Conservation (phyloP, 768 basidiomycete species). For the Galerina marginata region DNA sequence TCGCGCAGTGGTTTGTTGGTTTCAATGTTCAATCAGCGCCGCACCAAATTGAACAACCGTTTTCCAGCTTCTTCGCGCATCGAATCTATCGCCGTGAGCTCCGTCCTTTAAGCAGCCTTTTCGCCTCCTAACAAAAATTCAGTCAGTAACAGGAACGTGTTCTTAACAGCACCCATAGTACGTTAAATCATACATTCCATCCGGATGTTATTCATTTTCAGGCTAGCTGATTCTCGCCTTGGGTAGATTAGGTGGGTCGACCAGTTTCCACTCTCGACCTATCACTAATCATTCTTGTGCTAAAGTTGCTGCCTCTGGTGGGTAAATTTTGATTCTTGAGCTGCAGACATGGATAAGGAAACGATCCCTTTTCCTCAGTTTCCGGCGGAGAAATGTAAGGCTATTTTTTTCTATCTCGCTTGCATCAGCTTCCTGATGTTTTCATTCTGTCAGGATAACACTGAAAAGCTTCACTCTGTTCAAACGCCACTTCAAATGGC, state of each 20-base stretch:
- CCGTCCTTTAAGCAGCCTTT: no score
- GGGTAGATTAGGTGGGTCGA: slow-evolving; percentile 1
- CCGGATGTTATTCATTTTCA: background rate
- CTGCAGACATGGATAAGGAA: background rate
- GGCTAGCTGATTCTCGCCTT: slow-evolving; percentile 25
- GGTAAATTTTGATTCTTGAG: background rate
- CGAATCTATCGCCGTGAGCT: slow-evolving; percentile 41
- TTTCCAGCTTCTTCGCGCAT: slow-evolving; percentile 37
- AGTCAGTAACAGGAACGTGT: slow-evolving; percentile 14
- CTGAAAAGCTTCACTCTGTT: slow-evolving; percentile 11
- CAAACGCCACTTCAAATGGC: slow-evolving; percentile 41
- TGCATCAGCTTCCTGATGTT: background rate
- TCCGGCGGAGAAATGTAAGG: slow-evolving; percentile 10
- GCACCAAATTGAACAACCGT: background rate
- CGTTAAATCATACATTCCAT: background rate
- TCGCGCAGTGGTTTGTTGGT: slow-evolving; percentile 26
- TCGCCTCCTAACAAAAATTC: background rate
- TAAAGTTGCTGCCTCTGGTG: slow-evolving; percentile 29
- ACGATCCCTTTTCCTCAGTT: background rate
- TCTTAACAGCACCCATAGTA: slow-evolving; percentile 7
- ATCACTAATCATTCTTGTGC: background rate
- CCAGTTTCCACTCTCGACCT: background rate
- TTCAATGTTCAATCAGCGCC: background rate
- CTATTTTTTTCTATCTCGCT: background rate
- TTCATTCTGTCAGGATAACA: slow-evolving; percentile 20